A percentile compares a stretch with the other conserved stretches of the same genome.
phyloP scores from a whole-genome alignment of 2,329 filamentous ascomycete species.

The Exserohilum turcica region DNA sequence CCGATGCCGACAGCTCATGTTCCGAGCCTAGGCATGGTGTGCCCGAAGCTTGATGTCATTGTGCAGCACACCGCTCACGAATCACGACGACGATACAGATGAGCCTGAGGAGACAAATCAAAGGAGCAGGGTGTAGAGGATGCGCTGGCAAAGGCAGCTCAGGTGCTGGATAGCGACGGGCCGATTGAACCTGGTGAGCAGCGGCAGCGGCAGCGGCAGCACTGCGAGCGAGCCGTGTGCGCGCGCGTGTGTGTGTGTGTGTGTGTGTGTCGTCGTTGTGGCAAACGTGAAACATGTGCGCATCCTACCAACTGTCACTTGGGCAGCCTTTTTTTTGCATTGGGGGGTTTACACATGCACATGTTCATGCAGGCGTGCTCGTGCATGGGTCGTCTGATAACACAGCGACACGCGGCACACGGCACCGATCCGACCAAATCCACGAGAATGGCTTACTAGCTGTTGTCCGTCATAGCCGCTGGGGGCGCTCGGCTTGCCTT shows the following conservation, averaged over 20 bases:
- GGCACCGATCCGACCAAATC: conserved; percentile 5
- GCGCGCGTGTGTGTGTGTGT: too few species aligned
- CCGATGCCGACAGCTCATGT: conserved; percentile 17
- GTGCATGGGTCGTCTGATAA: conserved; percentile 15
- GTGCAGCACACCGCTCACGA: conserved; percentile 18
- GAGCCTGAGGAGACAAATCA: conserved; percentile 6
- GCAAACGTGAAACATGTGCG: conserved; percentile 21
- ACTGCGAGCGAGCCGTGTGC: too few species aligned
- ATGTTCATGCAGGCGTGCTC: conserved; percentile 3
- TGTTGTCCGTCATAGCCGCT: conserved; percentile 1
- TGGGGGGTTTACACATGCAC: neutral
- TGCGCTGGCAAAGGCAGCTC: conserved; percentile 24
- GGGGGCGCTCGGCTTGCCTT: neutral
- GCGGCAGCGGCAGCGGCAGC: too few species aligned
- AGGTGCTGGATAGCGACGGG: conserved; percentile 15
- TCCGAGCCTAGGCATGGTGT: conserved; percentile 9
- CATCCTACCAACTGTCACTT: conserved; percentile 6
- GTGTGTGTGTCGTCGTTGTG: conserved; percentile 15
- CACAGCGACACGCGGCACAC: conserved; percentile 6
- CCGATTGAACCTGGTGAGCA: conserved; percentile 6
- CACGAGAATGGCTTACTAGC: neutral
- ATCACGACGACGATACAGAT: conserved; percentile 24
- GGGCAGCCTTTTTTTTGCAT: neutral
- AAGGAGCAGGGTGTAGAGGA: conserved; percentile 12
- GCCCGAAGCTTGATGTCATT: conserved; percentile 29